Evolutionary conservation across 768 basidiomycete species (phyloP).

Genomic region (Termitomyces sp.): DNA sequence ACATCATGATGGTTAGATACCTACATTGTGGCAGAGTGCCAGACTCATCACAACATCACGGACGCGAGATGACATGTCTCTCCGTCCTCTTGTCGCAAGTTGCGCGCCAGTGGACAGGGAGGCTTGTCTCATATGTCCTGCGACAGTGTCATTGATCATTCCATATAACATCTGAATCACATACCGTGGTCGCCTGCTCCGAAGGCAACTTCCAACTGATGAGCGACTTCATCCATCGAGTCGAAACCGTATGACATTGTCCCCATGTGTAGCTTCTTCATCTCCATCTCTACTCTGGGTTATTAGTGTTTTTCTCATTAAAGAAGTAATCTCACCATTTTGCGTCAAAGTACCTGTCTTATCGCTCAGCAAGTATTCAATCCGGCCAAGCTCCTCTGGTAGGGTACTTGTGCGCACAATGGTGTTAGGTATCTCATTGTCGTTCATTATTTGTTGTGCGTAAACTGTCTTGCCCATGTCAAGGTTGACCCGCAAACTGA

Average conservation of each 20-base stretch:
- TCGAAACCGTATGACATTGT: slow-evolving; percentile 96
- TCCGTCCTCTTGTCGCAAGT: slow-evolving; percentile 78
- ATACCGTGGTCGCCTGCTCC: slow-evolving; percentile 59
- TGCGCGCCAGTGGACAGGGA: slow-evolving; percentile 74
- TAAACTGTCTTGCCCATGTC: slow-evolving; percentile 99
- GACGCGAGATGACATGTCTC: slow-evolving; percentile 94
- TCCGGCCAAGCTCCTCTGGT: slow-evolving; percentile 92
- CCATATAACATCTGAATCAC: slow-evolving; percentile 2
- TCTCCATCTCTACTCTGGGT: slow-evolving; percentile 85
- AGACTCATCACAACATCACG: slow-evolving; percentile 91
- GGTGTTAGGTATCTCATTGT: slow-evolving; percentile 88
- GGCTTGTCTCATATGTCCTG: slow-evolving; percentile 44
- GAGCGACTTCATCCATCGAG: slow-evolving; percentile 98
- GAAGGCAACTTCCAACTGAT: slow-evolving; percentile 86
- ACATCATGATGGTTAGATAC: slow-evolving; percentile 19
- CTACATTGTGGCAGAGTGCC: slow-evolving; percentile 93
- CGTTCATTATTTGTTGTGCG: slow-evolving; percentile 92
- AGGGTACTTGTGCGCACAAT: slow-evolving; percentile 97
- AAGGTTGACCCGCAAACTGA: slow-evolving; percentile 94
- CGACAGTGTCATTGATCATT: not conserved
- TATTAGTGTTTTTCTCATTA: not conserved
- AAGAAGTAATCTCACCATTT: slow-evolving; percentile 63
- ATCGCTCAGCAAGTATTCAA: slow-evolving; percentile 94
- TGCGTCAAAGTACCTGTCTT: slow-evolving; percentile 98
- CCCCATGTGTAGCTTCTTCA: slow-evolving; percentile 98